A percentile compares a stretch with the other conserved stretches of the same genome.
Evolutionary conservation across 805 yeast genomes (phyloP).

Genomic region (Candida verbasci): DNA sequence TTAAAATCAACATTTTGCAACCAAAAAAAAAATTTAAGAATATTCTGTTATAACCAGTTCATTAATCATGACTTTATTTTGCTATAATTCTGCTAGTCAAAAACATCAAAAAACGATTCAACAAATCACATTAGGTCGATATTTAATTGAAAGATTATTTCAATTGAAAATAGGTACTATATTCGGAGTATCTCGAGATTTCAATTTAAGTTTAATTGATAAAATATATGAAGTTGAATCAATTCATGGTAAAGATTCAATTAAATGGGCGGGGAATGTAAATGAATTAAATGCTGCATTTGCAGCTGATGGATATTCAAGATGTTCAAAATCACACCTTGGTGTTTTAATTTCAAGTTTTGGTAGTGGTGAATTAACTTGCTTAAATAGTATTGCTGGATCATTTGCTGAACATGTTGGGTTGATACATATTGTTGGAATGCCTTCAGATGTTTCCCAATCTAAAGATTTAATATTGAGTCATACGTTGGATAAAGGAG

Average conservation of each 20-base stretch:
- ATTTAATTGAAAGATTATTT: conserved; percentile 36
- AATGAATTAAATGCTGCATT: conserved; percentile 41
- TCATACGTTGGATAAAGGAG: conserved; percentile 40
- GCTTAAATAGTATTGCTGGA: conserved; percentile 37
- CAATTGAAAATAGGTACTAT: conserved; percentile 34
- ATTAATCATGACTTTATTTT: conserved; percentile 3
- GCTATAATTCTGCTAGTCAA: neutral
- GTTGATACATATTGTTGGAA: conserved; percentile 35
- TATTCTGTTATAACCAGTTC: neutral
- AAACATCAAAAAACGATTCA: conserved; percentile 14
- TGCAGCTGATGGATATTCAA: conserved; percentile 40
- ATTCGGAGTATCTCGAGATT: conserved; percentile 41
- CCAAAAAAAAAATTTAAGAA: conserved; percentile 5
- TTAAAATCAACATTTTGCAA: neutral
- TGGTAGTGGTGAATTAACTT: conserved; percentile 39
- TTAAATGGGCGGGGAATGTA: conserved; percentile 43
- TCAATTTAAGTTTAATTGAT: conserved; percentile 35
- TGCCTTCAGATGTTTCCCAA: conserved; percentile 32
- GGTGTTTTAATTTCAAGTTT: conserved; percentile 36
- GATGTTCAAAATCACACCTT: conserved; percentile 28
- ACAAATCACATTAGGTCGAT: conserved; percentile 34
- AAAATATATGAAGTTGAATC: conserved; percentile 37
- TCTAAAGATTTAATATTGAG: conserved; percentile 38
- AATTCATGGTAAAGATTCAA: conserved; percentile 10
- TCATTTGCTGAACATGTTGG: conserved; percentile 41